phyloP scores from a whole-genome alignment of 306 rosid genomes.

The Vigna mungo region DNA sequence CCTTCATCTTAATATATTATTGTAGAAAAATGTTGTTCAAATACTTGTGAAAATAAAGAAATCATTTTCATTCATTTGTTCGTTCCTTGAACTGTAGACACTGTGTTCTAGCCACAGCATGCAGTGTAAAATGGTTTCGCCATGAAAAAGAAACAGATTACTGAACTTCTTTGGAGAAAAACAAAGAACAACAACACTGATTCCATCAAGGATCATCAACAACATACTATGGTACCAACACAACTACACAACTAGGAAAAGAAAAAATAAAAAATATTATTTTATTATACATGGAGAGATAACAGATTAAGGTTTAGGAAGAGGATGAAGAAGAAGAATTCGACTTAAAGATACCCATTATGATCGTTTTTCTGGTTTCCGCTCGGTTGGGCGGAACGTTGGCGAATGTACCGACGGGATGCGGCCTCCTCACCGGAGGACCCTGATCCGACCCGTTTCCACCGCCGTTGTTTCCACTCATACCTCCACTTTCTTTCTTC shows the following conservation, averaged over 20 bases:
- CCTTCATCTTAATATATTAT: too few species aligned
- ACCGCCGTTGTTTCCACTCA: background rate
- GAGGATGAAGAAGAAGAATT: background rate
- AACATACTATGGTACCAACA: background rate
- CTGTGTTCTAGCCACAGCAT: background rate
- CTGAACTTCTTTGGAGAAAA: background rate
- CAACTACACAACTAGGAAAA: too few species aligned
- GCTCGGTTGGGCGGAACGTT: background rate
- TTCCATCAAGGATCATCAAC: too few species aligned
- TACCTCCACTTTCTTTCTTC: background rate
- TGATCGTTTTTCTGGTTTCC: accelerated
- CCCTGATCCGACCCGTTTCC: background rate
- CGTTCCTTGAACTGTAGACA: background rate
- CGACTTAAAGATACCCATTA: background rate
- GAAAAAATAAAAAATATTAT: too few species aligned
- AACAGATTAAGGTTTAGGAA: background rate
- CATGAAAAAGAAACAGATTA: background rate
- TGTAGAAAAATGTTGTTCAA: too few species aligned
- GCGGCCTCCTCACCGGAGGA: background rate
- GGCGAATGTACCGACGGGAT: background rate
- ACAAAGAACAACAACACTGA: too few species aligned
- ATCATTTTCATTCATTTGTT: background rate
- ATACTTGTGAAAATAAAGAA: background rate
- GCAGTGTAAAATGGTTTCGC: background rate
- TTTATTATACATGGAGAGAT: too few species aligned